These are phyloP conservation scores for Rhypophila decipiens DNA, from an alignment of 495 filamentous ascomycete species.

Conservation along the genomic window DNA sequence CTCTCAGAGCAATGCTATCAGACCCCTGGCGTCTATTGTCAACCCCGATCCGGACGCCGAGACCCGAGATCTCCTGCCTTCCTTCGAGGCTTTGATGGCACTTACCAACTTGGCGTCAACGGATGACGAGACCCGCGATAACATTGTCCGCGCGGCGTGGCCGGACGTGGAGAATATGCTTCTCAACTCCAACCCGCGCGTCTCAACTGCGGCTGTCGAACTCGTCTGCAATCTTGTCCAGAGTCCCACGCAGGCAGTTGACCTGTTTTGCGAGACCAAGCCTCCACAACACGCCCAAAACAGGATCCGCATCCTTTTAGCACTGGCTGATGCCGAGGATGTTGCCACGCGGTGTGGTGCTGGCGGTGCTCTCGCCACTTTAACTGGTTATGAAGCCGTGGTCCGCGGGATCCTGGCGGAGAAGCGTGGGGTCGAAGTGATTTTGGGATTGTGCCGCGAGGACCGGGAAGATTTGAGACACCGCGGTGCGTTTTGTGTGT, in stretches of 20 bases:
- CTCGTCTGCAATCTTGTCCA: slow-evolving; percentile 88
- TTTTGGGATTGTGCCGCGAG: slow-evolving; percentile 70
- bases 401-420: slow-evolving; percentile 62
- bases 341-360: slow-evolving; percentile 71
- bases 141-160: slow-evolving; percentile 68
- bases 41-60: slow-evolving; percentile 51
- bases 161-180: slow-evolving; percentile 73
- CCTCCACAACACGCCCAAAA: slow-evolving; percentile 51
- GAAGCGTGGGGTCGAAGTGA: slow-evolving; percentile 60
- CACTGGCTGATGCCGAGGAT: slow-evolving; percentile 81
- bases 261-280: slow-evolving; percentile 60
- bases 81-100: slow-evolving; percentile 85
- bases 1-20: slow-evolving; percentile 67
- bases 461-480: slow-evolving; percentile 69
- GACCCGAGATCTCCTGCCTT: slow-evolving; percentile 72
- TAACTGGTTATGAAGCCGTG: slow-evolving; percentile 69
- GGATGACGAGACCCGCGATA: slow-evolving; percentile 58
- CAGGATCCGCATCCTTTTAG: slow-evolving; percentile 74
- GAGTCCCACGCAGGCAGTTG: slow-evolving; percentile 57
- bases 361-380: slow-evolving; percentile 77
- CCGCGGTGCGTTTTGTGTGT: slow-evolving; percentile 69
- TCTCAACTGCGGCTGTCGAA: slow-evolving; percentile 80
- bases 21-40: slow-evolving; percentile 70
- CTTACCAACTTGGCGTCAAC: slow-evolving; percentile 88
- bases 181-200: slow-evolving; percentile 63